A percentile compares a stretch with the other conserved stretches of the same genome.
phyloP scores from a whole-genome alignment of 192 early-diverging fungal species.

The Coemansia guatemalensis region DNA sequence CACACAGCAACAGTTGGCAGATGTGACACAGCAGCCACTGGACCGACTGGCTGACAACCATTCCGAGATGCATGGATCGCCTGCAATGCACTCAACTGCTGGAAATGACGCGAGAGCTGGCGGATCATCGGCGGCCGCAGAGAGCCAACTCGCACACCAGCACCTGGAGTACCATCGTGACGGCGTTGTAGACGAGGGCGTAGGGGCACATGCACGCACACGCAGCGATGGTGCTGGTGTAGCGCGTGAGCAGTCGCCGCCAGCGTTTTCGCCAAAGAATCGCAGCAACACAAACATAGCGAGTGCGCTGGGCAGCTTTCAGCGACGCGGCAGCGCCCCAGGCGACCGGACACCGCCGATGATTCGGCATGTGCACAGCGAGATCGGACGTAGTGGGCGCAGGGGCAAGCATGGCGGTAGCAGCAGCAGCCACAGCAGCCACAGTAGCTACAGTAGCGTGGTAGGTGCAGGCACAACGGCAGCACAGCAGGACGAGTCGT shows the following conservation, averaged over 20 bases:
- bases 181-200: background rate
- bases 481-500: slow-evolving; percentile 11
- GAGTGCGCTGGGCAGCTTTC: background rate
- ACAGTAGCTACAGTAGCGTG: slow-evolving; percentile 1
- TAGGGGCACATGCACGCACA: background rate
- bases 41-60: background rate
- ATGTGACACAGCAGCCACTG: background rate
- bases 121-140: background rate
- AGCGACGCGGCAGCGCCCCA: background rate
- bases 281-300: background rate
- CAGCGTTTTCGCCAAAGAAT: background rate
- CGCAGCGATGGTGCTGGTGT: background rate
- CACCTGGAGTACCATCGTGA: background rate
- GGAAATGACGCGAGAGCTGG: background rate
- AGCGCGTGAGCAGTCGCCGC: background rate
- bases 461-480: background rate
- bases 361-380: background rate
- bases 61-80: background rate
- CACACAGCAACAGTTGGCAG: background rate
- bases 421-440: background rate
- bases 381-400: background rate
- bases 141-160: background rate
- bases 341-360: background rate
- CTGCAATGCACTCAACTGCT: background rate
- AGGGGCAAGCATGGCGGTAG: background rate